Conservation (phyloP, 805 yeast genomes). For the Tetrapisispora nanseiensis region DNA sequence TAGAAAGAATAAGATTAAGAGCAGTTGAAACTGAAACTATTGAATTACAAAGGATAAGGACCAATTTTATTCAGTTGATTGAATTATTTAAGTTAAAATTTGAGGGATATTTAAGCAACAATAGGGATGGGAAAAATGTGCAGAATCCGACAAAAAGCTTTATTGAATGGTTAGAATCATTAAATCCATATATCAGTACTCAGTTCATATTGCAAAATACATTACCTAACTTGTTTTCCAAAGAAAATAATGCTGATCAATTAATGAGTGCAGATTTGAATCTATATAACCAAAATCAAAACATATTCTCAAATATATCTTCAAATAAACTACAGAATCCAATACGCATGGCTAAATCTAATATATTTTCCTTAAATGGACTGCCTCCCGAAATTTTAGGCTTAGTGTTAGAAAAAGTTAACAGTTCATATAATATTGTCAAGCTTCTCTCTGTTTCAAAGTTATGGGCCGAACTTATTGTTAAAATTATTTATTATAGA, state of each 20-base stretch:
- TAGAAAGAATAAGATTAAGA: slow-evolving; percentile 24
- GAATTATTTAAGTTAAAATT: slow-evolving; percentile 23
- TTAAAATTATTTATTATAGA: slow-evolving; percentile 80
- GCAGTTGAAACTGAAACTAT: slow-evolving; percentile 27
- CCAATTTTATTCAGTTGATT: slow-evolving; percentile 17
- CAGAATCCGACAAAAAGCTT: slow-evolving; percentile 21
- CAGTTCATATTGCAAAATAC: slow-evolving; percentile 7
- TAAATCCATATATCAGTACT: slow-evolving; percentile 15
- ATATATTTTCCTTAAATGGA: slow-evolving; percentile 21
- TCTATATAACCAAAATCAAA: not conserved
- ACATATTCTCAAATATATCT: not conserved
- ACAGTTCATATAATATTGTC: slow-evolving; percentile 49
- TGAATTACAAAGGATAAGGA: slow-evolving; percentile 21
- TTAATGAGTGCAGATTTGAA: not conserved
- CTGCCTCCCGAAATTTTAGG: slow-evolving; percentile 51
- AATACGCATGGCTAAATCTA: slow-evolving; percentile 1
- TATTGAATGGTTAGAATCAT: slow-evolving; percentile 15
- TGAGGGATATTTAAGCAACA: slow-evolving; percentile 13
- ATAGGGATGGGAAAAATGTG: slow-evolving; percentile 9
- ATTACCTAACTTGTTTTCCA: slow-evolving; percentile 6
- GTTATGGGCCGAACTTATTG: slow-evolving; percentile 67
- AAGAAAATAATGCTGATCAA: not conserved
- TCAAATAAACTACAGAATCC: not conserved
- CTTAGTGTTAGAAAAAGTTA: slow-evolving; percentile 55
- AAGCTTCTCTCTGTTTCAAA: slow-evolving; percentile 64